Conservation (phyloP, 1,284 basidiomycete genomes). For the Leccinum subfulvum region DNA sequence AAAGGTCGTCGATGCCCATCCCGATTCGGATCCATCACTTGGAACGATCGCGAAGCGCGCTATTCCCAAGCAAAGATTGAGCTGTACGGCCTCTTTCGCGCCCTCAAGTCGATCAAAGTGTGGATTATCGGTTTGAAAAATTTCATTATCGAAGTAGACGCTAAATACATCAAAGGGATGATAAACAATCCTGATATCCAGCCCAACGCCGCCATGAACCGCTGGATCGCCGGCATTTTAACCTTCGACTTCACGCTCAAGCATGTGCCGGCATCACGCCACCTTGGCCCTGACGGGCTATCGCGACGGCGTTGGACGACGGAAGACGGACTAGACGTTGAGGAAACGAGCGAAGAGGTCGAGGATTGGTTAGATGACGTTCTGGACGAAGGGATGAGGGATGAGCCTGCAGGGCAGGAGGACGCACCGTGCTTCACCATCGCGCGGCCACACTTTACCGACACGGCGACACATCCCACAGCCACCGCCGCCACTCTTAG, state of each 20-base stretch:
- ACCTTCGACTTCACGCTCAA: not conserved
- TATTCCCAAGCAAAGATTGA: not conserved
- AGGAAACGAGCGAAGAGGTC: too few relatives aligned
- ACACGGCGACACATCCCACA: too few relatives aligned
- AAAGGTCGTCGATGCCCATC: not conserved
- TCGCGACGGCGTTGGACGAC: too few relatives aligned
- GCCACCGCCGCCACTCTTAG: too few relatives aligned
- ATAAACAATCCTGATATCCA: not conserved
- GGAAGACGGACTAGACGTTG: too few relatives aligned
- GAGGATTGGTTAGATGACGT: too few relatives aligned
- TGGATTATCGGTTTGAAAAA: not conserved
- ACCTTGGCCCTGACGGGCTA: too few relatives aligned
- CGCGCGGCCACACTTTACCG: too few relatives aligned
- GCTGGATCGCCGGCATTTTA: not conserved
- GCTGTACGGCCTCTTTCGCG: not conserved
- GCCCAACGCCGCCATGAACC: not conserved
- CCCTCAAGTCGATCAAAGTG: not conserved
- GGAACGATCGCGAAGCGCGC: not conserved
- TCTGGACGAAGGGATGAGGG: too few relatives aligned
- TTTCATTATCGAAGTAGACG: not conserved
- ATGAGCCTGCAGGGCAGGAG: too few relatives aligned
- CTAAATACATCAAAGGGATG: not conserved
- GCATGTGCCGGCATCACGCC: not conserved
- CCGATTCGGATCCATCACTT: not conserved
- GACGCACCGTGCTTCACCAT: too few relatives aligned